These are phyloP conservation scores for Blastobotrys capitulatus DNA, from an alignment of 1,139 yeast genomes.

Conservation along the genomic window DNA sequence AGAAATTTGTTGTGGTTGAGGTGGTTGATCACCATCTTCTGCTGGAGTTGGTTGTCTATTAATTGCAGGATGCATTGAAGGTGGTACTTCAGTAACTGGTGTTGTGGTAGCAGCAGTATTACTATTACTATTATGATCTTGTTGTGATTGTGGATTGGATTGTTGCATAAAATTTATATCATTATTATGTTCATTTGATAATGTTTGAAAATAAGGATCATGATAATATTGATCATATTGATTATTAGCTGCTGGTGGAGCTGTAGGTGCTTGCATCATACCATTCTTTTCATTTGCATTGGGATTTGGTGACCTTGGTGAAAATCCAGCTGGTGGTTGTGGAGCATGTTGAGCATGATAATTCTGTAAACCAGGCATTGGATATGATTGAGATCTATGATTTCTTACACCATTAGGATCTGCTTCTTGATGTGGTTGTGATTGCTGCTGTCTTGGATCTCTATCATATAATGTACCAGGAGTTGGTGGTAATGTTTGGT, in stretches of 20 bases:
- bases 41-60: not conserved
- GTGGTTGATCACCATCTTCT: not conserved
- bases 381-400: conserved; percentile 13
- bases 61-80: not conserved
- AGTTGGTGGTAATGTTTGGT: conserved; percentile 10
- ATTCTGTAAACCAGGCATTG: conserved; percentile 8
- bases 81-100: not conserved
- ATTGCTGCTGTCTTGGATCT: not conserved
- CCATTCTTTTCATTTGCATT: not conserved
- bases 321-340: not conserved
- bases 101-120: no score
- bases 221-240: conserved; percentile 4
- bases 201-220: conserved; percentile 2
- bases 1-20: not conserved
- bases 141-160: not conserved
- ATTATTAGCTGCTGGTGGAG: not conserved
- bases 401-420: not conserved
- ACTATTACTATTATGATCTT: not conserved
- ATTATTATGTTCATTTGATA: not conserved
- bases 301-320: not conserved
- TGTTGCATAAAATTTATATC: not conserved
- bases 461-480: conserved; percentile 10
- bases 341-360: not conserved
- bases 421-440: not conserved
- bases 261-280: not conserved